Base-by-base conservation (phyloP, 1,284 basidiomycete genomes). In the Rhodotorula sp. region DNA sequence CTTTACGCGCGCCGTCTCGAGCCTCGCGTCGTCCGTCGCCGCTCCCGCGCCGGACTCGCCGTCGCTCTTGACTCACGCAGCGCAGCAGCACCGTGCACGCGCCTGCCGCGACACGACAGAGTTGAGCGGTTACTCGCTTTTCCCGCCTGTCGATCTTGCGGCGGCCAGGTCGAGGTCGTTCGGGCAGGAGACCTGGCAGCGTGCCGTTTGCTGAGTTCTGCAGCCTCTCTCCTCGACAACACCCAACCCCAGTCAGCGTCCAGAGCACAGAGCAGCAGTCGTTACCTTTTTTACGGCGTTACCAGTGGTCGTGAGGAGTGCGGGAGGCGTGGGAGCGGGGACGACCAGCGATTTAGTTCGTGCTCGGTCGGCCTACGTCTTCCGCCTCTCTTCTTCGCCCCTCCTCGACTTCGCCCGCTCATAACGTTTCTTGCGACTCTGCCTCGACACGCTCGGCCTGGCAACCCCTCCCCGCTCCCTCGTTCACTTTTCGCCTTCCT, bases 301-400 rank as follows among this genome's bases (percentile, higher is more conserved):
- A 30, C 24, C 58, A 8, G 53, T 31, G 22, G n/a, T 30, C 28
- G 40, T n/a, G 52, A 16, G 24, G n/a, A 15, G 20, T 16, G 47
- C 10, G 48, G 28, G 37, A n/a, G 44, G 55, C 48, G 58, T 44
- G 57, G 18, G 51, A 30, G 53, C 52, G 44, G 40, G 46, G 59
- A 18, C 48, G 34, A 46, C 46, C 67, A 68, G 62, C 67, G 67
- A 68, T 68, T 68, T 40, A 53, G 24, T 68, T 68, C 67, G 52
- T 47, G 52, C 56, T 59, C 46, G 62, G 62, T 48, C 52, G 54
- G 34, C 54, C 52, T 58, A 20, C 13, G 40, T 11, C 20, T 24
- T 22, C 34, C 15, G 18, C 22, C 34, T 59, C 53, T 51, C 46
- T 44, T n/a, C 44, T 37, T 10, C 40, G 20, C 47, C 30, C 2